Base-by-base conservation (phyloP, 73 alveolate species). In the Paramecium primaurelia region DNA sequence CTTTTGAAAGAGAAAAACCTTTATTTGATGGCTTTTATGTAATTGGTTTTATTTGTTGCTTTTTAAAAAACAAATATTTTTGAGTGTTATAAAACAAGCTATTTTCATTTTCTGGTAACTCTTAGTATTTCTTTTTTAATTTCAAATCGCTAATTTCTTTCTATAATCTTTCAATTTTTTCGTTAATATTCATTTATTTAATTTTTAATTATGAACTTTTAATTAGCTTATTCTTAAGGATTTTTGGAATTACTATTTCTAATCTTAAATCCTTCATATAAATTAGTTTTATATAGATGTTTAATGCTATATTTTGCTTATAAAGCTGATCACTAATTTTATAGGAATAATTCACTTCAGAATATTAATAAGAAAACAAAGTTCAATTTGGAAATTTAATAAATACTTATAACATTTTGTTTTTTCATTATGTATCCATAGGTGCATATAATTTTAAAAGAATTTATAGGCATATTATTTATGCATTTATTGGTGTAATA, bases 131-230 rank as follows among this genome's bases (percentile, higher is more conserved):
- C 60, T 36, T 18, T 42, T 75, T 75, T 36, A 75, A 16, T 25
- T 75, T 75, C 18, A 75, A 75, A 75, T 38, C 58, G 40, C 68
- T 38, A 5, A 75, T 75, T 38, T 75, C 88, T 25, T 75, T 75
- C 40, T 75, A 37, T n/a, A 75, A 16, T 75, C 40, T 75, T 75
- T 75, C 68, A 75, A 75, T 75, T 75, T 36, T 42, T 38, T 75
- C 88, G 88, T 75, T 75, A 42, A 75, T 75, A 75, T 75, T 75
- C 88, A 75, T 75, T 68, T 25, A 68, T 34, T 34, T 34, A 68
- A 60, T 28, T 68, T 54, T 54, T 64, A 64, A 64, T 64, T 64
- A 64, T 64, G 45, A 75, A 75, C 36, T 36, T 25, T 38, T 30
- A 75, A 38, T 38, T 75, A 37, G 28, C 26, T 12, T 75, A 75